Conservation (phyloP, 129 eudicot species). For the Escallonia rubra region DNA sequence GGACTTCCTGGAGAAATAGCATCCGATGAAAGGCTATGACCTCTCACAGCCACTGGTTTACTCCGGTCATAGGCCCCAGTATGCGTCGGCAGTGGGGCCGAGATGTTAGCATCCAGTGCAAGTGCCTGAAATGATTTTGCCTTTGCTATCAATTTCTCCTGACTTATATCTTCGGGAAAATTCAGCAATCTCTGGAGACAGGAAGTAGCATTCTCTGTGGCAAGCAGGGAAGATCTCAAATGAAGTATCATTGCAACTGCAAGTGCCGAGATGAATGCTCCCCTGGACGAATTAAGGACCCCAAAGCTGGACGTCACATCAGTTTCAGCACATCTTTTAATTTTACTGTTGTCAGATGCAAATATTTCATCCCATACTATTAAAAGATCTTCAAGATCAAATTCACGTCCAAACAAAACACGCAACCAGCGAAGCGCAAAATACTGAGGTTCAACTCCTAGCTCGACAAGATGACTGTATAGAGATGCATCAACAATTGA, state of each 20-base stretch:
- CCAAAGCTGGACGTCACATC: conserved; percentile 35
- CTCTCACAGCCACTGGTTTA: conserved; percentile 24
- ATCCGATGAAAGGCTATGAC: conserved; percentile 57
- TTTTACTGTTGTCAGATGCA: conserved; percentile 37
- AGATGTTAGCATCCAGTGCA: conserved; percentile 51
- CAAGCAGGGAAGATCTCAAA: conserved; percentile 81
- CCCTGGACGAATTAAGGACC: conserved; percentile 67
- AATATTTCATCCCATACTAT: conserved; percentile 84
- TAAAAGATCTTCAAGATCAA: conserved; percentile 69
- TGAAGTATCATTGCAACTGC: conserved; percentile 92
- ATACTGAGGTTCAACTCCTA: conserved; percentile 95
- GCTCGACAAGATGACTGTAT: conserved; percentile 69
- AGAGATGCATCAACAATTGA: conserved; percentile 80
- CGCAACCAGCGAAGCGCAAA: conserved; percentile 95
- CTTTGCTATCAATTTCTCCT: conserved; percentile 52
- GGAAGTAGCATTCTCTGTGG: conserved; percentile 81
- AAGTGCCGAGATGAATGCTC: conserved; percentile 79
- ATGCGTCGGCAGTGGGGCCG: conserved; percentile 21
- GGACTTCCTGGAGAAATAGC: conserved; percentile 44
- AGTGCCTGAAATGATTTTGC: conserved; percentile 71
- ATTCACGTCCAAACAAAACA: conserved; percentile 90
- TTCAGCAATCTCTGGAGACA: conserved; percentile 89
- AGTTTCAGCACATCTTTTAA: conserved; percentile 8
- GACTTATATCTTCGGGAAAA: conserved; percentile 58
- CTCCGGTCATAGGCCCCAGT: conserved; percentile 23